Evolutionary conservation across 139 green algal genomes (phyloP).

Genomic region (Volvox africanus): DNA sequence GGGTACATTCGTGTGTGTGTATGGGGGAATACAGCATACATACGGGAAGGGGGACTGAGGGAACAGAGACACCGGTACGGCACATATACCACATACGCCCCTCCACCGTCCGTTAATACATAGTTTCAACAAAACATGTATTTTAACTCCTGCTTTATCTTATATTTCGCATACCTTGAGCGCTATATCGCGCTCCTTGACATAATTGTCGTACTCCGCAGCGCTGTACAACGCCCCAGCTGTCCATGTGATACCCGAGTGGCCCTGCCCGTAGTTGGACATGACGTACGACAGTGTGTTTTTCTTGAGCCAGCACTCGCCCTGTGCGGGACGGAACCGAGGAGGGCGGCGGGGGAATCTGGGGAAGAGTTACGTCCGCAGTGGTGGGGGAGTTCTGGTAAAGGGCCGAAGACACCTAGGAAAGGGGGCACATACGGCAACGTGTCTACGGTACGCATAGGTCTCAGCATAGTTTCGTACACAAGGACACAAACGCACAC

Average conservation of each 20-base stretch:
- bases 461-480: no score
- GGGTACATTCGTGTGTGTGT: no score
- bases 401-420: not conserved
- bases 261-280: slow-evolving; percentile 18
- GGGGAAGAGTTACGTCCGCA: not conserved
- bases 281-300: slow-evolving; percentile 39
- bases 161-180: not conserved
- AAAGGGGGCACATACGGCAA: no score
- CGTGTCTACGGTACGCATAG: no score
- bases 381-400: not conserved
- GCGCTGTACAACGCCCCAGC: slow-evolving; percentile 61
- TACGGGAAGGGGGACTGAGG: no score
- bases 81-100: no score
- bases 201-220: slow-evolving; percentile 33
- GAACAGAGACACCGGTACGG: no score
- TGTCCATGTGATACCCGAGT: slow-evolving; percentile 64
- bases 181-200: slow-evolving; percentile 3
- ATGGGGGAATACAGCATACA: no score
- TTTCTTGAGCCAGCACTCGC: slow-evolving; percentile 44
- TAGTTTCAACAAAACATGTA: no score
- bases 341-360: not conserved
- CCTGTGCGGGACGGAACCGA: not conserved
- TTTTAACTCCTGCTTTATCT: no score
- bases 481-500: no score
- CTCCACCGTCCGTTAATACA: no score